Conservation (phyloP, 441 rosid species). For the Jatropha podagrica region DNA sequence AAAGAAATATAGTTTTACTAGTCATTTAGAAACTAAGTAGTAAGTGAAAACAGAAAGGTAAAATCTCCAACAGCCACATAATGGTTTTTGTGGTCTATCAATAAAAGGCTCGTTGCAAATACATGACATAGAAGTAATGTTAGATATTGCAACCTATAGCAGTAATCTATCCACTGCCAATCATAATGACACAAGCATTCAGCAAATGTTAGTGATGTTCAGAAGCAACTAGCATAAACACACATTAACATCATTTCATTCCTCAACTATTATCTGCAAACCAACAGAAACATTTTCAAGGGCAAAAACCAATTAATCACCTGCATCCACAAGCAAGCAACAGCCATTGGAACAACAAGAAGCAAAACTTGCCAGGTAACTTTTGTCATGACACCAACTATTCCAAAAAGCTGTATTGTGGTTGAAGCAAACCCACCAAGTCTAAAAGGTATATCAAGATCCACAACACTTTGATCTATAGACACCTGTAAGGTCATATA, state of each 20-base stretch:
- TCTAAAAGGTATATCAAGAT: conserved; percentile 98
- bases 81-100: not conserved
- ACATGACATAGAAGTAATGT: not conserved
- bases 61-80: conserved; percentile 1
- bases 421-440: conserved; percentile 99
- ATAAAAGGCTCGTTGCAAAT: not conserved
- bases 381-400: conserved; percentile 90
- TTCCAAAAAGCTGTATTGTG: conserved; percentile 95
- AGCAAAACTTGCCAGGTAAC: conserved; percentile 99
- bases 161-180: not conserved
- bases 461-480: conserved; percentile 98
- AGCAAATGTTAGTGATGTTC: not conserved
- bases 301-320: conserved; percentile 39
- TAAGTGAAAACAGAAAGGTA: not conserved
- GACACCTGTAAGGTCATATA: conserved; percentile 65
- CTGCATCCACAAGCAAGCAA: conserved; percentile 99
- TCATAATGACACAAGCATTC: not conserved
- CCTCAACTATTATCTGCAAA: conserved; percentile 9
- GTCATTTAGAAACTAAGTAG: not conserved
- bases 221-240: conserved; percentile 6
- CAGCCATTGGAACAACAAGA: conserved; percentile 94
- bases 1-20: not conserved
- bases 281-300: conserved; percentile 6
- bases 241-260: conserved; percentile 5
- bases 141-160: not conserved